Evolutionary conservation across 2,329 filamentous ascomycete species (phyloP).

Genomic region (Diaporthe aspalathi): DNA sequence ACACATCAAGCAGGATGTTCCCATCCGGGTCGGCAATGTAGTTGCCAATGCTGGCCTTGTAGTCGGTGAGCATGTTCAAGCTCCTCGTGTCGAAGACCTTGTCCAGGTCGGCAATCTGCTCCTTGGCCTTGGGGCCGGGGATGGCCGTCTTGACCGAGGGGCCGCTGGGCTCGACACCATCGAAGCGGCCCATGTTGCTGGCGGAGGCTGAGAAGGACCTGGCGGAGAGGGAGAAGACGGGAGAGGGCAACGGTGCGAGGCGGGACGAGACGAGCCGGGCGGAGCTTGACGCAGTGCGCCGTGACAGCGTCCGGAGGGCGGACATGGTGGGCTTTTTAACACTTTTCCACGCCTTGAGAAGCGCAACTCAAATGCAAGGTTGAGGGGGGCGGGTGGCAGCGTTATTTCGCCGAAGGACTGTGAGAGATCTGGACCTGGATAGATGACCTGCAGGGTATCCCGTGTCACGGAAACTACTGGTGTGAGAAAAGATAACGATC

Average conservation of each 20-base stretch:
- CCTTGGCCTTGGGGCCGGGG: constrained; percentile 80
- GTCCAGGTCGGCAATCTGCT: constrained; percentile 76
- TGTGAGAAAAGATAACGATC: constrained; percentile 27
- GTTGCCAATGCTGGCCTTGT: constrained; percentile 80
- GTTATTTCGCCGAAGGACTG: constrained; percentile 21
- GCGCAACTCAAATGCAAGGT: background rate
- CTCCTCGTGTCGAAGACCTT: constrained; percentile 87
- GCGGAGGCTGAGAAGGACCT: constrained; percentile 44
- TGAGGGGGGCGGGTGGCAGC: background rate
- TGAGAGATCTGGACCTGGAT: background rate
- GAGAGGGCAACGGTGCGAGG: constrained; percentile 9
- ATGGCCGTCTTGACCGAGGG: constrained; percentile 70
- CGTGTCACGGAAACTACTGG: constrained; percentile 32
- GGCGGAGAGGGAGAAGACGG: constrained; percentile 36
- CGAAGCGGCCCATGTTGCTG: constrained; percentile 40
- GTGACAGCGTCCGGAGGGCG: constrained; percentile 38
- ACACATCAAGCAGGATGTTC: constrained; percentile 79
- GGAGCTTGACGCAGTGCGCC: constrained; percentile 35
- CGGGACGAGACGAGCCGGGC: constrained; percentile 36
- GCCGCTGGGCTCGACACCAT: constrained; percentile 58
- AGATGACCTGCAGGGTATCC: constrained; percentile 8
- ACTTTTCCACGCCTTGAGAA: background rate
- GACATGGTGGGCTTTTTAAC: constrained; percentile 38
- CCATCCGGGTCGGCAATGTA: constrained; percentile 81
- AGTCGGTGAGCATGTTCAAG: constrained; percentile 85